phyloP scores from a whole-genome alignment of 768 basidiomycete genomes.

The Leccinellum rugosiceps region DNA sequence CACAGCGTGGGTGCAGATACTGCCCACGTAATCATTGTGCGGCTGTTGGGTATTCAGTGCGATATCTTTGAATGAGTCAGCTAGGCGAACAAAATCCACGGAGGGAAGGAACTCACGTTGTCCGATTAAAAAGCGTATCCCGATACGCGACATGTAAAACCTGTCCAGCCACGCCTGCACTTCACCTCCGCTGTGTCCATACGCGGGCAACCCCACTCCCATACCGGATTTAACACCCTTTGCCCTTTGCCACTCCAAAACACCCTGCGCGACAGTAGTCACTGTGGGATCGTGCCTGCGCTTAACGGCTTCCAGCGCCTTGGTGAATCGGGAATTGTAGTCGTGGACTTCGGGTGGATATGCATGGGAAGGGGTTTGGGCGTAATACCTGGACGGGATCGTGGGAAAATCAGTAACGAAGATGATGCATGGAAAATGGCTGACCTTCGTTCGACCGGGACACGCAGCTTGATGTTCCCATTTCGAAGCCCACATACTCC shows the following conservation, averaged over 20 bases:
- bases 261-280: slow-evolving; percentile 93
- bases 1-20: slow-evolving; percentile 90
- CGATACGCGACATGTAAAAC: slow-evolving; percentile 94
- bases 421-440: background rate
- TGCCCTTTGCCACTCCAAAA: slow-evolving; percentile 89
- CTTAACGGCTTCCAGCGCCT: slow-evolving; percentile 84
- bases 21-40: slow-evolving; percentile 90
- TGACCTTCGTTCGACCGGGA: slow-evolving; percentile 17
- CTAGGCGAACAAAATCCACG: background rate
- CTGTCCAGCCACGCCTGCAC: slow-evolving; percentile 97
- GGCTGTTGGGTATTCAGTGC: slow-evolving; percentile 89
- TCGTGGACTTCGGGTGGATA: slow-evolving; percentile 94
- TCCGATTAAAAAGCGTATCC: slow-evolving; percentile 94
- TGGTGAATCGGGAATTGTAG: slow-evolving; percentile 90
- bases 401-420: slow-evolving; percentile 5
- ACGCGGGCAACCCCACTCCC: slow-evolving; percentile 20
- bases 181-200: slow-evolving; percentile 74
- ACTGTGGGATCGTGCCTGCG: slow-evolving; percentile 95
- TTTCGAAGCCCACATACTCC: slow-evolving; percentile 14
- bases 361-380: slow-evolving; percentile 59
- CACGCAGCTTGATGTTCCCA: slow-evolving; percentile 15
- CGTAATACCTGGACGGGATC: slow-evolving; percentile 66
- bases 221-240: slow-evolving; percentile 27
- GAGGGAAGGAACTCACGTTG: slow-evolving; percentile 60
- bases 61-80: slow-evolving; percentile 56